These are phyloP conservation scores for Diospyros kaki DNA, from an alignment of 148 eudicot species.

Conservation along the genomic window DNA sequence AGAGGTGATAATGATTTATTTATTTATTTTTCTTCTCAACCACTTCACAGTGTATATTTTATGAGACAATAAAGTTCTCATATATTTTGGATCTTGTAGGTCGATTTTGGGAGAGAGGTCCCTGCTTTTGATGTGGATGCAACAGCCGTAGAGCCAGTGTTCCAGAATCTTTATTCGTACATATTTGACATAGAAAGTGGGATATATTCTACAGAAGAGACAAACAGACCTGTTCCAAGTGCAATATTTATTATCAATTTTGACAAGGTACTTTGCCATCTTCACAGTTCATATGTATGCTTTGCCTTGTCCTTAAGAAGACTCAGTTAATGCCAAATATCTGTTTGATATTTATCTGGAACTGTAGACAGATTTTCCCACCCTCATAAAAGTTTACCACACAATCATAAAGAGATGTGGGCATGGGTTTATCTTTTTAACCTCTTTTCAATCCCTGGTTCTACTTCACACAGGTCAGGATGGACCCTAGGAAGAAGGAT, in stretches of 20 bases:
- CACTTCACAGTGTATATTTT: background rate
- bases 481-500: slow-evolving; percentile 92
- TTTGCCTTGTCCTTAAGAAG: background rate
- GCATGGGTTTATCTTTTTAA: slow-evolving; percentile 1
- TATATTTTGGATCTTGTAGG: slow-evolving; percentile 36
- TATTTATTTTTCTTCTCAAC: background rate
- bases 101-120: slow-evolving; percentile 90
- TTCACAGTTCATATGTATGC: too few species aligned
- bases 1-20: slow-evolving; percentile 54
- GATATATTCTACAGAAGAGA: slow-evolving; percentile 45
- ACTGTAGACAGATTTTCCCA: background rate
- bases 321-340: background rate
- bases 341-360: background rate
- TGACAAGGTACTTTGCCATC: slow-evolving; percentile 62
- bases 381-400: background rate
- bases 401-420: background rate
- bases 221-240: slow-evolving; percentile 76
- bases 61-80: background rate
- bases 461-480: slow-evolving; percentile 61
- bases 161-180: slow-evolving; percentile 74
- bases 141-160: slow-evolving; percentile 79
- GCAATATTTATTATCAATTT: slow-evolving; percentile 88
- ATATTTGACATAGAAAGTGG: slow-evolving; percentile 67
- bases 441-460: slow-evolving; percentile 7
- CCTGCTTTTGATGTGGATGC: slow-evolving; percentile 96